A percentile compares a stretch with the other conserved stretches of the same genome.
phyloP scores from a whole-genome alignment of 352 stramenopile species.

The Phytopythium mirpurense region DNA sequence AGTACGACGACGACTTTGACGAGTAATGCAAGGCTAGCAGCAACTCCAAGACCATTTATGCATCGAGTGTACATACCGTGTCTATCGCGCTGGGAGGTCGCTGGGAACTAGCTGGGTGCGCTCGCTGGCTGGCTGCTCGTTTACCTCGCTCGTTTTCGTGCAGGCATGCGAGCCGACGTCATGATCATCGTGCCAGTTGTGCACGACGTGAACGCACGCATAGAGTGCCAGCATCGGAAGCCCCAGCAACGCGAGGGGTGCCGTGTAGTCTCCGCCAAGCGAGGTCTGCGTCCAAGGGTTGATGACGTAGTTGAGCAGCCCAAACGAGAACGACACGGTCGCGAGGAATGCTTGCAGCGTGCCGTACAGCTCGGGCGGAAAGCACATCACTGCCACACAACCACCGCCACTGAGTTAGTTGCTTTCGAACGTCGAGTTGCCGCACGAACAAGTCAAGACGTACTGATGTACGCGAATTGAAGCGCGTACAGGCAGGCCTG shows the following conservation, averaged over 20 bases:
- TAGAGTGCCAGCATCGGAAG: conserved; percentile 57
- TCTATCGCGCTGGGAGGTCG: background rate
- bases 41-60: background rate
- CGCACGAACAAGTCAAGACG: conserved; percentile 11
- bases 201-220: conserved; percentile 52
- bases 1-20: conserved; percentile 68
- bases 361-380: conserved; percentile 67
- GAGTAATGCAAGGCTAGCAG: conserved; percentile 5
- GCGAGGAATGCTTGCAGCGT: conserved; percentile 77
- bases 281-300: conserved; percentile 73
- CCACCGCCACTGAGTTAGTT: background rate
- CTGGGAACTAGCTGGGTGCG: background rate
- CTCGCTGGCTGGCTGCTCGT: conserved; percentile 1
- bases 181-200: conserved; percentile 56
- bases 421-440: background rate
- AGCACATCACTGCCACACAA: conserved; percentile 79
- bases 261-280: conserved; percentile 60
- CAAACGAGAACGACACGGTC: conserved; percentile 57
- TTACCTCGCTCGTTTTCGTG: background rate
- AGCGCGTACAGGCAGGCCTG: conserved; percentile 73
- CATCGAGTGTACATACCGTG: background rate
- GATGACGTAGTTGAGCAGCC: conserved; percentile 67
- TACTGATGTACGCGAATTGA: conserved; percentile 86
- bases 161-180: conserved; percentile 28
- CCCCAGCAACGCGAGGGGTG: conserved; percentile 44